Evolutionary conservation across 768 basidiomycete species (phyloP).

Genomic region (Pseudohyphozyma bogoriensis): DNA sequence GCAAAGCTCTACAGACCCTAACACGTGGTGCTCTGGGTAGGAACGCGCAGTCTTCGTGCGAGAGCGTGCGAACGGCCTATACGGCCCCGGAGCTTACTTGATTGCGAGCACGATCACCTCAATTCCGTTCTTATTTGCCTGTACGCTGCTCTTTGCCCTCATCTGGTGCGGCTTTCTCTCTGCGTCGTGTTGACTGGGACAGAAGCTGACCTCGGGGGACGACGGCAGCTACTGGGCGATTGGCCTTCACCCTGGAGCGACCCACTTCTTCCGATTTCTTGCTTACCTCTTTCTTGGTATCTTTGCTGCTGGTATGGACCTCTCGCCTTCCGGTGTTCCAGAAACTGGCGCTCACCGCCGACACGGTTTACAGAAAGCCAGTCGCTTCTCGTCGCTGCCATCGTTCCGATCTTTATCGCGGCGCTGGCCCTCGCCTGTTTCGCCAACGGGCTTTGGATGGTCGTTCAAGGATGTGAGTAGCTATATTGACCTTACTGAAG

Average conservation of each 20-base stretch:
- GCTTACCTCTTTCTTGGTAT: constrained; percentile 50
- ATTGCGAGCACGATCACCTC: constrained; percentile 49
- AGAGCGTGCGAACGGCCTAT: constrained; percentile 52
- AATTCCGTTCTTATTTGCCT: constrained; percentile 49
- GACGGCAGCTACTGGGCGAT: constrained; percentile 34
- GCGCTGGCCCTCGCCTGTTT: constrained; percentile 51
- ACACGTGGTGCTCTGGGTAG: not conserved
- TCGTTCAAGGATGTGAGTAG: not conserved
- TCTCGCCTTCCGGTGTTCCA: constrained; percentile 35
- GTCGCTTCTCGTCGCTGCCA: constrained; percentile 44
- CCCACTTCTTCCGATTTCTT: constrained; percentile 50
- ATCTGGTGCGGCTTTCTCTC: constrained; percentile 44
- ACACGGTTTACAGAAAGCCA: constrained; percentile 21
- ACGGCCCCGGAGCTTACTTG: constrained; percentile 48
- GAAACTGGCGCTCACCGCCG: constrained; percentile 5
- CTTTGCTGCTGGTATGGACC: constrained; percentile 47
- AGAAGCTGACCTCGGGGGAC: not conserved
- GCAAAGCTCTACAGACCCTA: not conserved
- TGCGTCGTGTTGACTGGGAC: not conserved
- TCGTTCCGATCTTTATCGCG: constrained; percentile 53
- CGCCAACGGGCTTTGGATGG: constrained; percentile 49
- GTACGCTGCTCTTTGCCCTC: constrained; percentile 45
- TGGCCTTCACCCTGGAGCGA: constrained; percentile 47
- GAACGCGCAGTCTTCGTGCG: constrained; percentile 52
- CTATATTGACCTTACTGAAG: no score